phyloP scores from a whole-genome alignment of 2,329 filamentous ascomycete species.

The Verticillium dahliae region DNA sequence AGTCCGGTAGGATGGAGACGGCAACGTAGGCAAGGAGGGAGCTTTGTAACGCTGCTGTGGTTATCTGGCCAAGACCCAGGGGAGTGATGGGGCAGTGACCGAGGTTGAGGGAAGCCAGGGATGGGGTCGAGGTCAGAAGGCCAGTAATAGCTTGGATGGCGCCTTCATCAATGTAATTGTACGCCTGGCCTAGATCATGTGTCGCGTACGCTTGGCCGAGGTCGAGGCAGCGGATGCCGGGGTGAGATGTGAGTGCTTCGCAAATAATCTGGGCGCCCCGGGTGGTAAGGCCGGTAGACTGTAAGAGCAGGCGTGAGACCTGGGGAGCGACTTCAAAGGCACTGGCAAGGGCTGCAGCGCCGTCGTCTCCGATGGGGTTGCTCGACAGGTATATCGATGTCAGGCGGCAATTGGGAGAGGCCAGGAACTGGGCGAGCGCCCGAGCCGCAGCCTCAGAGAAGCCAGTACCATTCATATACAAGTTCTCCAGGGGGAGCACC shows the following conservation, averaged over 20 bases:
- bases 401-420: conserved; percentile 23
- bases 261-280: conserved; percentile 30
- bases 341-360: conserved; percentile 20
- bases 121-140: conserved; percentile 23
- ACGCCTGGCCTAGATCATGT: conserved; percentile 34
- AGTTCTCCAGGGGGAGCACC: conserved; percentile 23
- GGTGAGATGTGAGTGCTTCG: conserved; percentile 25
- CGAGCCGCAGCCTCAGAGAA: conserved; percentile 20
- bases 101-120: conserved; percentile 35
- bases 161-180: conserved; percentile 38
- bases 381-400: conserved; percentile 29
- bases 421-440: conserved; percentile 25
- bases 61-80: conserved; percentile 18
- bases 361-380: conserved; percentile 28
- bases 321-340: conserved; percentile 23
- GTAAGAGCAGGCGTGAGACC: conserved; percentile 29
- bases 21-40: conserved; percentile 30
- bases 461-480: conserved; percentile 30
- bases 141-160: conserved; percentile 23
- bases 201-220: conserved; percentile 41
- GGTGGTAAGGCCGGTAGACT: conserved; percentile 36
- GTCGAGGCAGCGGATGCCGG: conserved; percentile 30
- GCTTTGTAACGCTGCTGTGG: conserved; percentile 20
- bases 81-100: conserved; percentile 27
- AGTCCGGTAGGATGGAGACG: conserved; percentile 26